Evolutionary conservation across 768 basidiomycete genomes (phyloP).

Genomic region (Trametes cubensis): DNA sequence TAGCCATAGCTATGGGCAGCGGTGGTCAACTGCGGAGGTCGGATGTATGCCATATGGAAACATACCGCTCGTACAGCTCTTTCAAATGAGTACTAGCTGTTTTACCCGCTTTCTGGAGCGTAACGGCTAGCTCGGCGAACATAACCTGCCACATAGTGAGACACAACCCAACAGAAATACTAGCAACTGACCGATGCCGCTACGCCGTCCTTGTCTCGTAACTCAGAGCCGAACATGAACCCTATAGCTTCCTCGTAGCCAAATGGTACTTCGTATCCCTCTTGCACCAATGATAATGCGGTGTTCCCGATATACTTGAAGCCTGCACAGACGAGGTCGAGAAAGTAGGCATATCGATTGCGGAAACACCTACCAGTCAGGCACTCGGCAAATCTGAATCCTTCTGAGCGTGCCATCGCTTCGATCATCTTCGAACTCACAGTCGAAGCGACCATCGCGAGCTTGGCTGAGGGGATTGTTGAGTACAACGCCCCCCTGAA

Average conservation of each 20-base stretch:
- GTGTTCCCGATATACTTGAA: slow-evolving; percentile 93
- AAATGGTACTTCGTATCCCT: slow-evolving; percentile 71
- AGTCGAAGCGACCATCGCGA: slow-evolving; percentile 87
- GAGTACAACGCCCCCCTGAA: slow-evolving; percentile 13
- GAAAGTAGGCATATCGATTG: background rate
- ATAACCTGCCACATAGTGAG: slow-evolving; percentile 46
- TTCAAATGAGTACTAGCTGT: slow-evolving; percentile 60
- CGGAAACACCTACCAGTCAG: slow-evolving; percentile 60
- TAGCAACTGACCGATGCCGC: slow-evolving; percentile 63
- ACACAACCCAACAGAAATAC: background rate
- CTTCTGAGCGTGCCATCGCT: slow-evolving; percentile 71
- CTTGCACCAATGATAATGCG: slow-evolving; percentile 60
- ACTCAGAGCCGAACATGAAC: slow-evolving; percentile 79
- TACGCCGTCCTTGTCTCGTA: slow-evolving; percentile 89
- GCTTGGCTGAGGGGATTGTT: slow-evolving; percentile 44
- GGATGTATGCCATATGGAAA: background rate
- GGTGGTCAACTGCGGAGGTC: background rate
- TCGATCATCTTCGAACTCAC: slow-evolving; percentile 92
- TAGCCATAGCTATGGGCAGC: slow-evolving; percentile 62
- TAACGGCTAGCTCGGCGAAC: slow-evolving; percentile 68
- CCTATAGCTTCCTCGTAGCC: slow-evolving; percentile 94
- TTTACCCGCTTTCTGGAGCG: slow-evolving; percentile 52
- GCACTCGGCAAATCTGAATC: slow-evolving; percentile 84
- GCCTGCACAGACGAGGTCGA: slow-evolving; percentile 44
- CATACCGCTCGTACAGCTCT: slow-evolving; percentile 62